Evolutionary conservation across 177 flowering plant genomes (phyloP), one percentile per base, ranked within the genome.

Genomic region (Vitis hybrid): DNA sequence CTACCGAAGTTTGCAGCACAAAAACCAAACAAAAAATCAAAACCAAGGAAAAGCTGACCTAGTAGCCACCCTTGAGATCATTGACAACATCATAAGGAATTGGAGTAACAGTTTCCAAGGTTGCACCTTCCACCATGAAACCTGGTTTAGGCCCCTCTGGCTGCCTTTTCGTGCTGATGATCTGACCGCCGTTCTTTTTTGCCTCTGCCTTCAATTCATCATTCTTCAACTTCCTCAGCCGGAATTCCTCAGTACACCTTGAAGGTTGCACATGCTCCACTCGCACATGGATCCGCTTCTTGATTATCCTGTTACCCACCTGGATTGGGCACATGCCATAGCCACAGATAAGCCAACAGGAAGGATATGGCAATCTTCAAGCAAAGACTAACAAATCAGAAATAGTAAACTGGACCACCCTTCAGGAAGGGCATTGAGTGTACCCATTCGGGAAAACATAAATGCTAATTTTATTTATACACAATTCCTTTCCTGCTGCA

Each of bases 21-120:
- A 5, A 38, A 38, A 38, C 47, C 8, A 24, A 24, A 24, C 28
- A 24, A 24, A 24, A 24, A 24, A 24, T 24, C 28, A 24, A 38
- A 38, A 38, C 47, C 47, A 38, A 38, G 47, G 47, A 38, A 38
- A 8, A 38, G 47, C 47, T 38, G 47, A 62, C 65, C 73, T 76
- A 85, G 58, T 85, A 85, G 3, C 88, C 88, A 1, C 88, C 88
- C 73, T 85, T 85, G 54, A 83, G 86, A 71, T 85, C 88, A 60
- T 85, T 85, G 64, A 83, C 86, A 3, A 85, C 88, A 79, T 85
- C 88, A 62, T 85, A 85, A 1, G 88, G 88, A 53, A 85, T 85
- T 4, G 88, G 88, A 28, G 88, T 85, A 13, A 85, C 88, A 59
- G 88, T 85, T 54, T 85, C 88, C 79, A 85, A 58, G 12, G 78